Percentiles rank a stretch among this genome's conserved stretches.
phyloP scores from a whole-genome alignment of 495 filamentous ascomycete species.

The Lasiosphaeriaceae sp. region DNA sequence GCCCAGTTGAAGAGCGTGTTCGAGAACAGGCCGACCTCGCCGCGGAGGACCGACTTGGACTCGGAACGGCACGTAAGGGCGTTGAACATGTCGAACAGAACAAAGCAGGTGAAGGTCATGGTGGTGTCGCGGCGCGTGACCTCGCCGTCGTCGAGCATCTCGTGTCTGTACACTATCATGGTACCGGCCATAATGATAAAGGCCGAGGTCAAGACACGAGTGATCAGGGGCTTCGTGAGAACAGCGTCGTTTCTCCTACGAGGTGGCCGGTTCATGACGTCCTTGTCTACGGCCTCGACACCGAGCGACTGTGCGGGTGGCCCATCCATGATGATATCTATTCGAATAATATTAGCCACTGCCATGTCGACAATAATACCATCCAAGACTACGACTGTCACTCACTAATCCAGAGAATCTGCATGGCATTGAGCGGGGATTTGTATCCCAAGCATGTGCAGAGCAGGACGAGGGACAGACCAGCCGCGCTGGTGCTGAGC shows the following conservation, averaged over 20 bases:
- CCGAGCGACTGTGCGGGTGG: constrained; percentile 95
- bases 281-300: constrained; percentile 91
- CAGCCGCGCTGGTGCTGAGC: constrained; percentile 93
- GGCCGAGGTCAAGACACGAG: constrained; percentile 83
- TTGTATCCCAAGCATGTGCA: constrained; percentile 89
- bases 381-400: constrained; percentile 14
- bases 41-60: constrained; percentile 78
- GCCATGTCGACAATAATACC: background rate
- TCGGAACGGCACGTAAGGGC: constrained; percentile 91
- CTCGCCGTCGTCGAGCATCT: constrained; percentile 76
- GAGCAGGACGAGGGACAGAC: constrained; percentile 82
- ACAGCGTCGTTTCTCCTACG: constrained; percentile 80
- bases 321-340: constrained; percentile 99
- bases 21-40: constrained; percentile 74
- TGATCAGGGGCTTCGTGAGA: constrained; percentile 74
- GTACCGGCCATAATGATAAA: constrained; percentile 88
- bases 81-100: constrained; percentile 99
- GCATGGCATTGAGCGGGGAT: constrained; percentile 96
- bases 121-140: constrained; percentile 94
- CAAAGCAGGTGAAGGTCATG: constrained; percentile 98
- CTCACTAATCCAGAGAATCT: constrained; percentile 99
- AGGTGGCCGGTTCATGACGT: constrained; percentile 89
- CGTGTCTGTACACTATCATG: constrained; percentile 81
- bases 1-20: constrained; percentile 97
- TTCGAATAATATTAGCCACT: background rate